A percentile compares a stretch with the other conserved stretches of the same genome.
Evolutionary conservation across 2,329 filamentous ascomycete genomes (phyloP).

Genomic region (Verticillium tricorpus): DNA sequence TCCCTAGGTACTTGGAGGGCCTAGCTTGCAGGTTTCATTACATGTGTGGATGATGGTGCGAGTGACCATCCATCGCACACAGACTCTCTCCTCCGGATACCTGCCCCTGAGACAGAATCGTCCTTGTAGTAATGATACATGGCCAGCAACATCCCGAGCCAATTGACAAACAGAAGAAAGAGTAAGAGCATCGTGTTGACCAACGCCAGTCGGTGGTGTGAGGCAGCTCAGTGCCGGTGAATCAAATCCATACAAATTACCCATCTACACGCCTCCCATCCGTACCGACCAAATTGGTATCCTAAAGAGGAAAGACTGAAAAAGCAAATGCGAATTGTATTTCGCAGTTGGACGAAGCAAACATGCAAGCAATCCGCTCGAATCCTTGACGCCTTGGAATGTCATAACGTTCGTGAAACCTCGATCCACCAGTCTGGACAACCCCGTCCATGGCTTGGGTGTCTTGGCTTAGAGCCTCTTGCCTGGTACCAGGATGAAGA

Average conservation of each 20-base stretch:
- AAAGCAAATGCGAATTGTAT: neutral
- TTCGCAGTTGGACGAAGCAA: constrained; percentile 8
- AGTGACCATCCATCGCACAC: neutral
- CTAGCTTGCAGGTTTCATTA: neutral
- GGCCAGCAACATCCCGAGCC: neutral
- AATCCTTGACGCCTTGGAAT: constrained; percentile 6
- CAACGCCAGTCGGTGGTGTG: neutral
- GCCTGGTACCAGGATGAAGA: constrained; percentile 95
- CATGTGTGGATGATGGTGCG: neutral
- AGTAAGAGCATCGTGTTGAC: neutral
- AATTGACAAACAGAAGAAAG: neutral
- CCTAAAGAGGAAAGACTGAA: constrained; percentile 1
- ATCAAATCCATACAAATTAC: neutral
- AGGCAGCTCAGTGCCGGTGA: neutral
- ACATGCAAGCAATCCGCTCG: constrained; percentile 9
- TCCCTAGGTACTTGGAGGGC: neutral
- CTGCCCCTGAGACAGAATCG: neutral
- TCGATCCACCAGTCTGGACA: neutral
- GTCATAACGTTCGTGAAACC: constrained; percentile 11
- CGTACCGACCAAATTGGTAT: neutral
- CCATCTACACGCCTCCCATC: neutral
- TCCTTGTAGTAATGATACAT: neutral
- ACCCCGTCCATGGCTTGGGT: neutral
- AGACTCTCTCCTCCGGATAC: neutral
- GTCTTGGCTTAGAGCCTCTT: constrained; percentile 58